Evolutionary conservation across 139 green algal species (phyloP).

Genomic region (Astrephomene gubernaculifera): DNA sequence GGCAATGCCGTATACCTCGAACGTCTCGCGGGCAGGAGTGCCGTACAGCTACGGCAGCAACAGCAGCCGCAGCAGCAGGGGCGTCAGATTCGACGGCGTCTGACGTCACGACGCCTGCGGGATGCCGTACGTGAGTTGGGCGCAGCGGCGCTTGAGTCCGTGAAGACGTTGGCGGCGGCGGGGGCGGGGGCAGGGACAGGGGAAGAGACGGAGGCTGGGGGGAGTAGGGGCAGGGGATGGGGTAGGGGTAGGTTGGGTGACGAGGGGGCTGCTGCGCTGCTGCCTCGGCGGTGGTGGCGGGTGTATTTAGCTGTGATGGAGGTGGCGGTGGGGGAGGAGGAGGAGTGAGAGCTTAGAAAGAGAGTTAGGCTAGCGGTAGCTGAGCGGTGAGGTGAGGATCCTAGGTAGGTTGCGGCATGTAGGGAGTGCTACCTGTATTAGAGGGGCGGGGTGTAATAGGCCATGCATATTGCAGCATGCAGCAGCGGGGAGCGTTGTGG

Average conservation of each 20-base stretch:
- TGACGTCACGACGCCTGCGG: too few species aligned
- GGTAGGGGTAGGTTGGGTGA: not conserved
- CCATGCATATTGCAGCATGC: too few species aligned
- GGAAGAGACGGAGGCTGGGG: not conserved
- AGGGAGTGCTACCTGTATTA: too few species aligned
- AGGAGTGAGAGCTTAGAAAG: too few species aligned
- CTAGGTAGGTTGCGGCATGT: too few species aligned
- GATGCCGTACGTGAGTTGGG: slow-evolving; percentile 3
- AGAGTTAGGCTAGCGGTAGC: too few species aligned
- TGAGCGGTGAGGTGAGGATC: too few species aligned
- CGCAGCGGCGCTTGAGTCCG: not conserved
- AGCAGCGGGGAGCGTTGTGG: too few species aligned
- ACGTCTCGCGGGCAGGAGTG: not conserved
- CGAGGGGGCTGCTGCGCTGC: not conserved
- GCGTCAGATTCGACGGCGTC: not conserved
- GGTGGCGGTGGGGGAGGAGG: too few species aligned
- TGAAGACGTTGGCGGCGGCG: not conserved
- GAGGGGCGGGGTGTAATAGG: too few species aligned
- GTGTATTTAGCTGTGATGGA: slow-evolving; percentile 6
- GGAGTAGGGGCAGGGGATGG: not conserved
- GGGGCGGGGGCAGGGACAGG: not conserved
- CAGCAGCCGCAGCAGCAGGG: not conserved
- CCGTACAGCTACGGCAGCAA: not conserved
- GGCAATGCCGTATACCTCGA: slow-evolving; percentile 8
- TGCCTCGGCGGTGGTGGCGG: slow-evolving; percentile 17